These are phyloP conservation scores for Hypomontagnella submonticulosa DNA, from an alignment of 495 filamentous ascomycete genomes.

Conservation along the genomic window DNA sequence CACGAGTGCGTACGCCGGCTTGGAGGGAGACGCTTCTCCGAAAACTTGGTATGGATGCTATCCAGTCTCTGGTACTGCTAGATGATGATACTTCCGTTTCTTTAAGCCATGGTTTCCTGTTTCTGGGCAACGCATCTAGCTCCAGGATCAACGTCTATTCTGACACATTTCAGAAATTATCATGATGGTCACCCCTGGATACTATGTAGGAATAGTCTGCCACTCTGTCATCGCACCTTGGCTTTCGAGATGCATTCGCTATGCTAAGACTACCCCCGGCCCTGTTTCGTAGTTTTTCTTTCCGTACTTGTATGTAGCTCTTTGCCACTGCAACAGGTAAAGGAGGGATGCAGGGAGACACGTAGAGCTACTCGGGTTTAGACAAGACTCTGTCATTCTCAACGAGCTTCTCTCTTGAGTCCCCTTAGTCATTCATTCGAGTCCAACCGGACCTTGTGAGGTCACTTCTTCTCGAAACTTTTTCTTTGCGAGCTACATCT, in stretches of 20 bases:
- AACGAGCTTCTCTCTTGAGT: slow-evolving; percentile 1
- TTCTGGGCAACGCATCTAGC: slow-evolving; percentile 1
- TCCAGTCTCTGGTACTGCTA: not conserved
- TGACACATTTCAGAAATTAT: not conserved
- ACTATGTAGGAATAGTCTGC: slow-evolving; percentile 16
- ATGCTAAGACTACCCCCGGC: not conserved
- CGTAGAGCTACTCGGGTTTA: slow-evolving; percentile 11
- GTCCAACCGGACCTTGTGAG: slow-evolving; percentile 6
- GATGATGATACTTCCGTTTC: slow-evolving; percentile 1
- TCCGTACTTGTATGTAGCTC: slow-evolving; percentile 4
- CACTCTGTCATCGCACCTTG: slow-evolving; percentile 11
- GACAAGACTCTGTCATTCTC: not conserved
- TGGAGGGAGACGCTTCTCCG: not conserved
- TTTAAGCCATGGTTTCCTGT: slow-evolving; percentile 9
- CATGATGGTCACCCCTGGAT: slow-evolving; percentile 1
- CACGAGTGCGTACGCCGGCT: slow-evolving; percentile 3
- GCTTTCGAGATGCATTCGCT: not conserved
- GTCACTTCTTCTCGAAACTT: slow-evolving; percentile 11
- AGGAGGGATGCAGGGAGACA: slow-evolving; percentile 1
- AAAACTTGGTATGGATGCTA: slow-evolving; percentile 1
- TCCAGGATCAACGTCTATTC: not conserved
- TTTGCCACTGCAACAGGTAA: slow-evolving; percentile 2
- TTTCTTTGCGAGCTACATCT: slow-evolving; percentile 1
- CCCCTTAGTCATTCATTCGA: slow-evolving; percentile 34
- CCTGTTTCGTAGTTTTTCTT: not conserved